Base-by-base conservation (phyloP, 345 rosid species). In the Rhodamnia rubescens region DNA sequence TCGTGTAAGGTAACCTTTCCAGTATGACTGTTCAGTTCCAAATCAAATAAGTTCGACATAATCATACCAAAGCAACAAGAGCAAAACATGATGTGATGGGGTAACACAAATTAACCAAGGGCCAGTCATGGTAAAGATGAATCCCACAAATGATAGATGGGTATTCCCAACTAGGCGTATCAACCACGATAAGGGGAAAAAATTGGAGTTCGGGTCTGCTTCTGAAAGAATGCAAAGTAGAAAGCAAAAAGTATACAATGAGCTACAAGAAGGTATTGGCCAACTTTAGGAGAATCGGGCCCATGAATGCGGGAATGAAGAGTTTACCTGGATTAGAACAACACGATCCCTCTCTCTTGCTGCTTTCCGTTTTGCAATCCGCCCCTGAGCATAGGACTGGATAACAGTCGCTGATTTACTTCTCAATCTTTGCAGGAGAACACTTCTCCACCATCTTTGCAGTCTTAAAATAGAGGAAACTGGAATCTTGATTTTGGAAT, bases 381-480 rank as follows among this genome's bases (percentile, higher is more conserved):
- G 91, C 21, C 94, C 93, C 85, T 95, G 92, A 80, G 92, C 74
- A 85, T 88, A 89, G 51, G 91, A 89, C 85, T 95, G 99, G 85
- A 97, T 92, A 64, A 88, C 27, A 83, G 90, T 89, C 53, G 92
- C 93, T 83, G 97, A 90, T 59, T 84, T 90, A 85, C 80, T 88
- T 90, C 90, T 92, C 85, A 85, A 74, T 85, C 93, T 93, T 56
- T 78, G 90, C 85, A 89, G 85, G 74, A 90, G 61, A 83, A 91
- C 85, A 84, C 74, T 85, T 88, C 92, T 97, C 99, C 98, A 97
- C 97, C 97, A 95, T 89, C 96, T 91, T 87, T 97, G 98, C 88
- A 95, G 88, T 91, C 91, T 95, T 83, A 93, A 51, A 84, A 21
- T 82, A 74, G 74, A 85, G 86, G 81, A 54, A 84, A 90, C 14